These are phyloP conservation scores for Heracleum sosnowskyi DNA, from an alignment of 129 eudicot species.

Conservation along the genomic window DNA sequence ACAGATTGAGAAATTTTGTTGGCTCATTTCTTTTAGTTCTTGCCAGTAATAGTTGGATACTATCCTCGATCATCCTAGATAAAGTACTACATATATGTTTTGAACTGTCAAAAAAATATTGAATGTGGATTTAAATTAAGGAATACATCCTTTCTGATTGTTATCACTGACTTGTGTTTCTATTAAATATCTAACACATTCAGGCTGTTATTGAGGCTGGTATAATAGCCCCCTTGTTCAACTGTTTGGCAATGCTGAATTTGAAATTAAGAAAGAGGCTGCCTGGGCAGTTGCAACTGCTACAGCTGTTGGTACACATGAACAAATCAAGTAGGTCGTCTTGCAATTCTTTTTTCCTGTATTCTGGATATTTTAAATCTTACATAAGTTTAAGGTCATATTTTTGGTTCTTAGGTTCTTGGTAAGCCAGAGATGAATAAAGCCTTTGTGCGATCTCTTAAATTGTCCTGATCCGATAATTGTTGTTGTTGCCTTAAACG, in stretches of 20 bases:
- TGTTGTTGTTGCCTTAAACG: constrained; percentile 21
- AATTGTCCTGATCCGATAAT: constrained; percentile 26
- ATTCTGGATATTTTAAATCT: too few species aligned
- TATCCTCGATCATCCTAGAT: too few species aligned
- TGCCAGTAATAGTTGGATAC: too few species aligned
- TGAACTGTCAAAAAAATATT: background rate
- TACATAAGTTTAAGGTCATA: background rate
- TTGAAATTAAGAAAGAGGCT: constrained; percentile 89
- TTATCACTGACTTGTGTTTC: background rate
- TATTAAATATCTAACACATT: background rate
- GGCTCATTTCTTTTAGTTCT: too few species aligned
- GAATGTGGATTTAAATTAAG: too few species aligned
- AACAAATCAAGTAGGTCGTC: constrained; percentile 65
- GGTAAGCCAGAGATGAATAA: constrained; percentile 63
- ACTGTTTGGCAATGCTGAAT: constrained; percentile 76
- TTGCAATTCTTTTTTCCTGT: too few species aligned
- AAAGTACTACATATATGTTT: too few species aligned
- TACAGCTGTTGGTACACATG: constrained; percentile 85
- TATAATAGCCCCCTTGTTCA: constrained; percentile 59
- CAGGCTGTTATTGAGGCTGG: constrained; percentile 69
- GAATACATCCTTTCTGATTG: background rate
- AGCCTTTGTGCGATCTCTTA: constrained; percentile 60
- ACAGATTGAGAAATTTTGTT: too few species aligned
- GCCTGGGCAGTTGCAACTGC: constrained; percentile 96
- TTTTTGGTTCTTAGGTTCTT: constrained; percentile 48